Conservation (phyloP, 23 red algal species). For the Chondrus crispus region DNA sequence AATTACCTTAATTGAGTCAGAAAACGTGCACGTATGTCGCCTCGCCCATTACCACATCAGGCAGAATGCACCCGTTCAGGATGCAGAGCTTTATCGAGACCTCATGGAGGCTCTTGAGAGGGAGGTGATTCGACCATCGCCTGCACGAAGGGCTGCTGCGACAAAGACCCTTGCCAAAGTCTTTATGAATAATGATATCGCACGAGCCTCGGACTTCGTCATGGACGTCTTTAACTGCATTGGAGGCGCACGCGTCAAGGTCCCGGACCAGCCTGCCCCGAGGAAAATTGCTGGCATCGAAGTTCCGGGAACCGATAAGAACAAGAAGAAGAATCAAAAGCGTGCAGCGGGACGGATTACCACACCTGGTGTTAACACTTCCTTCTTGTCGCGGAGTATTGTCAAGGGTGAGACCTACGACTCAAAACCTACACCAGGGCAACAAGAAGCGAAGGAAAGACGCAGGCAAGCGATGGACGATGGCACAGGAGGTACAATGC, state of each 20-base stretch:
- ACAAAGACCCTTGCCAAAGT: conserved; percentile 58
- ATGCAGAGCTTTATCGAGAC: conserved; percentile 36
- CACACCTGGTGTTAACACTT: background rate
- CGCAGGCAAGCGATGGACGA: conserved; percentile 51
- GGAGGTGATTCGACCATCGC: conserved; percentile 24
- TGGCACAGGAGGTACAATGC: conserved; percentile 63
- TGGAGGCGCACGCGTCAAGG: conserved; percentile 54
- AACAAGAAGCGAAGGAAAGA: conserved; percentile 1
- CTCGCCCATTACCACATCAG: conserved; percentile 77
- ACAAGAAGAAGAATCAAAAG: conserved; percentile 1
- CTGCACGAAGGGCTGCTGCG: conserved; percentile 66
- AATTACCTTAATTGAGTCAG: conserved; percentile 39
- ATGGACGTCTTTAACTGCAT: conserved; percentile 60
- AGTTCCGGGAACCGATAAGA: conserved; percentile 23
- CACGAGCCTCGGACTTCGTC: conserved; percentile 57
- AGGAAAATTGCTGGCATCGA: conserved; percentile 35
- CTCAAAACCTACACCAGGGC: no score
- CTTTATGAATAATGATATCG: conserved; percentile 21
- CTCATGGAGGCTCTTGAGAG: conserved; percentile 64
- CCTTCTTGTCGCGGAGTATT: conserved; percentile 25
- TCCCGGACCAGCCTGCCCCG: background rate
- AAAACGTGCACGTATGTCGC: conserved; percentile 53
- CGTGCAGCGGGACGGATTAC: background rate
- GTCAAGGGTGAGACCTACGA: conserved; percentile 34
- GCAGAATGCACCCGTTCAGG: conserved; percentile 32